These are phyloP conservation scores for Boletales sp. DNA, from an alignment of 768 basidiomycete species.

Conservation along the genomic window DNA sequence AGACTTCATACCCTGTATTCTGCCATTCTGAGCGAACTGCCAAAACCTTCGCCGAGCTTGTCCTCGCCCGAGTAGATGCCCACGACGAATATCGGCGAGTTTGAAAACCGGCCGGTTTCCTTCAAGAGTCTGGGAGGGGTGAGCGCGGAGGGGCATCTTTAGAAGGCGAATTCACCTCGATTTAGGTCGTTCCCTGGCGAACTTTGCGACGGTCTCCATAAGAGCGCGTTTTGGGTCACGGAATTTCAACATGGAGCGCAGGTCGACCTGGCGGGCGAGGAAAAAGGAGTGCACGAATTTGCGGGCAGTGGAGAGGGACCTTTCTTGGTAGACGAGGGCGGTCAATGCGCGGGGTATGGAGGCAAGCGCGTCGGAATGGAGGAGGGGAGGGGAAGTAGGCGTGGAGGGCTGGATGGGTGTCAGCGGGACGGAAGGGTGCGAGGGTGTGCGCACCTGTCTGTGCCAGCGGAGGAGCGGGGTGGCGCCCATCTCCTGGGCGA, in stretches of 20 bases:
- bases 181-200: constrained; percentile 59
- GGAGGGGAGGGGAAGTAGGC: constrained; percentile 44
- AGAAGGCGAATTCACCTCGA: constrained; percentile 48
- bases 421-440: neutral
- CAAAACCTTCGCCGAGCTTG: constrained; percentile 93
- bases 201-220: constrained; percentile 66
- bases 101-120: constrained; percentile 89
- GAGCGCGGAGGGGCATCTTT: neutral
- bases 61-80: constrained; percentile 83
- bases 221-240: constrained; percentile 78
- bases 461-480: constrained; percentile 78
- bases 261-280: constrained; percentile 79
- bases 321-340: constrained; percentile 84
- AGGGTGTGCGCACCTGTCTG: constrained; percentile 49
- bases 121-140: constrained; percentile 63
- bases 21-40: constrained; percentile 90
- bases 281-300: constrained; percentile 88
- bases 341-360: constrained; percentile 84
- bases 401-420: constrained; percentile 43
- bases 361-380: constrained; percentile 85
- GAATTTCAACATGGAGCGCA: constrained; percentile 77
- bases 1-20: constrained; percentile 72
- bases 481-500: constrained; percentile 85
- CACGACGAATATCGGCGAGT: constrained; percentile 93
- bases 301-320: constrained; percentile 82